Conservation (phyloP, 169 alveolate genomes). For the Plasmodium malariae region DNA sequence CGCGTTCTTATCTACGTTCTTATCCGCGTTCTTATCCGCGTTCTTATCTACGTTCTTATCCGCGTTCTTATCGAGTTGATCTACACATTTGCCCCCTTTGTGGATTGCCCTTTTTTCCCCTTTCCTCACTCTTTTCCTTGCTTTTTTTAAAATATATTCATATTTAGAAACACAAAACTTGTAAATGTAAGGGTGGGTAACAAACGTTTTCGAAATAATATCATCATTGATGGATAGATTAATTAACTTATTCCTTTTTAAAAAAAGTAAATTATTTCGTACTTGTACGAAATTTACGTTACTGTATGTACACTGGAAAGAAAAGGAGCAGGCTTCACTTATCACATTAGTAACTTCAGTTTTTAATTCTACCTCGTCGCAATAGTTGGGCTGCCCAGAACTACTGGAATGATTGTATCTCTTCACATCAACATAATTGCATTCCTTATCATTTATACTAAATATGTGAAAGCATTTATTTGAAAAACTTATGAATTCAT, state of each 20-base stretch:
- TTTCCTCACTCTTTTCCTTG: not conserved
- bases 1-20: not conserved
- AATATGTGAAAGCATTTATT: not conserved
- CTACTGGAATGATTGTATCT: not conserved
- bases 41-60: not conserved
- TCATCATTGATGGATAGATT: slow-evolving; percentile 30
- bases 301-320: not conserved
- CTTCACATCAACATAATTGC: not conserved
- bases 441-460: slow-evolving; percentile 3
- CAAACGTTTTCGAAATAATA: not conserved
- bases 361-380: not conserved
- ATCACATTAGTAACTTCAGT: not conserved
- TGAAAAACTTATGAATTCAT: slow-evolving; percentile 30
- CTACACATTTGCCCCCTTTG: not conserved
- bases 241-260: not conserved
- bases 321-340: not conserved
- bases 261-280: not conserved
- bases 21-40: not conserved
- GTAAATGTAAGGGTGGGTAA: slow-evolving; percentile 21
- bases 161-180: slow-evolving; percentile 21
- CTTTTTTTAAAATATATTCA: slow-evolving; percentile 37
- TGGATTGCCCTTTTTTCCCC: not conserved
- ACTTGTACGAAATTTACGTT: not conserved
- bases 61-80: not conserved
- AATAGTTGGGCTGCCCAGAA: too few species aligned